Percentiles rank a stretch among this genome's conserved stretches.
Evolutionary conservation across 768 basidiomycete genomes (phyloP).

Genomic region (Daedaleopsis sinensis): DNA sequence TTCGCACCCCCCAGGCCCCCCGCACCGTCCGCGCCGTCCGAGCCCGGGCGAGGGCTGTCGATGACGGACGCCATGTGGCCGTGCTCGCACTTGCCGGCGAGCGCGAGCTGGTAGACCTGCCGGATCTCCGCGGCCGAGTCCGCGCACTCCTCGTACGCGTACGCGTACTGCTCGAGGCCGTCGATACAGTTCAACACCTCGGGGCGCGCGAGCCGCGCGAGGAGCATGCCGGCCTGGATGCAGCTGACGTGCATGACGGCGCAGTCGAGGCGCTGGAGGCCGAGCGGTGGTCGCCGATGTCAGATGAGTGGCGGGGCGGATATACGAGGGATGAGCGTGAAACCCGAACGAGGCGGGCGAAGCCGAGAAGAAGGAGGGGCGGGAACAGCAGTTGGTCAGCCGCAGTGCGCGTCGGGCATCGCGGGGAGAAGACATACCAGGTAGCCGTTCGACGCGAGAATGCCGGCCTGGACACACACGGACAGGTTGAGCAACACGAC

Average conservation of each 20-base stretch:
- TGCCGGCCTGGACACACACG: slow-evolving; percentile 58
- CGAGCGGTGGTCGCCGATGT: background rate
- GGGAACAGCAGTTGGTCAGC: background rate
- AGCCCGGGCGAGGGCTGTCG: slow-evolving; percentile 26
- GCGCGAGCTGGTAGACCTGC: slow-evolving; percentile 47
- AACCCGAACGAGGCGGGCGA: background rate
- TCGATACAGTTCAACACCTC: slow-evolving; percentile 85
- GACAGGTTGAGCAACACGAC: background rate
- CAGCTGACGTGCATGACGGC: slow-evolving; percentile 89
- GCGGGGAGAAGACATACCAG: slow-evolving; percentile 50
- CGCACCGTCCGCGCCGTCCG: background rate
- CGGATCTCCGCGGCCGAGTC: slow-evolving; percentile 73
- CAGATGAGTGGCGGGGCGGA: background rate
- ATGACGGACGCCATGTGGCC: slow-evolving; percentile 44
- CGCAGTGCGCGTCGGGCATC: background rate
- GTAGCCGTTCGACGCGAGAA: slow-evolving; percentile 87
- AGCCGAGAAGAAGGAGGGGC: background rate
- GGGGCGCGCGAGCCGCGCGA: slow-evolving; percentile 80
- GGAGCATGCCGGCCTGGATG: slow-evolving; percentile 79
- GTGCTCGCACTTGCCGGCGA: slow-evolving; percentile 40
- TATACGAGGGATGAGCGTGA: background rate
- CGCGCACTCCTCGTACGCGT: slow-evolving; percentile 84
- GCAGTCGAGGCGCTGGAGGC: slow-evolving; percentile 71
- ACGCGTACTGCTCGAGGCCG: slow-evolving; percentile 86
- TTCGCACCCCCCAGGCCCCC: background rate